Percentiles rank a stretch among this genome's conserved stretches.
These are phyloP conservation scores for Trichopus zeylanicus DNA, from an alignment of 116 monocot species.

Conservation along the genomic window DNA sequence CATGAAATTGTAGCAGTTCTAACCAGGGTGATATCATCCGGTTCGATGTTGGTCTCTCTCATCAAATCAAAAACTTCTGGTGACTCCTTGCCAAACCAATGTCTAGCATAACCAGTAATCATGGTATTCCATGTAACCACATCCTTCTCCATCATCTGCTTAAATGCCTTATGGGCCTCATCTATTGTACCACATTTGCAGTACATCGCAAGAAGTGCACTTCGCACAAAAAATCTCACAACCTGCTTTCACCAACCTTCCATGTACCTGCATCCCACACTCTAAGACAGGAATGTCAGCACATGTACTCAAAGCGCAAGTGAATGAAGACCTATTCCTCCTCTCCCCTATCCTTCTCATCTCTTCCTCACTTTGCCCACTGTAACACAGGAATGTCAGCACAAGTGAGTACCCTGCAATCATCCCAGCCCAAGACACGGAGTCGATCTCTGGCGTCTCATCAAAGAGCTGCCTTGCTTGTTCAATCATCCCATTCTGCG, in stretches of 20 bases:
- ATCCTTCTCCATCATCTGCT: constrained; percentile 50
- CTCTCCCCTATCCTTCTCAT: constrained; percentile 41
- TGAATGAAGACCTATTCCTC: constrained; percentile 50
- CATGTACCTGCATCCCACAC: constrained; percentile 66
- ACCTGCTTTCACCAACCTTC: constrained; percentile 57
- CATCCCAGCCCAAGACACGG: constrained; percentile 66
- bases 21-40: constrained; percentile 76
- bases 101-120: constrained; percentile 69
- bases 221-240: constrained; percentile 64
- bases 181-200: constrained; percentile 60
- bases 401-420: constrained; percentile 59
- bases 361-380: too few relatives aligned
- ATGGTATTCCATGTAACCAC: constrained; percentile 84
- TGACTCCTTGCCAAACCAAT: constrained; percentile 67
- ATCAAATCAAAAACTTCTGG: constrained; percentile 57
- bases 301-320: constrained; percentile 62
- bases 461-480: constrained; percentile 36
- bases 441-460: constrained; percentile 32
- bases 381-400: too few relatives aligned
- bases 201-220: constrained; percentile 69
- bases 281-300: constrained; percentile 55
- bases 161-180: constrained; percentile 47
- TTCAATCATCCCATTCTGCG: constrained; percentile 53
- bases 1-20: background rate
- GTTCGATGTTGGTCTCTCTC: constrained; percentile 29